Base-by-base conservation (phyloP, 805 yeast genomes). In the Lipomyces japonicus region DNA sequence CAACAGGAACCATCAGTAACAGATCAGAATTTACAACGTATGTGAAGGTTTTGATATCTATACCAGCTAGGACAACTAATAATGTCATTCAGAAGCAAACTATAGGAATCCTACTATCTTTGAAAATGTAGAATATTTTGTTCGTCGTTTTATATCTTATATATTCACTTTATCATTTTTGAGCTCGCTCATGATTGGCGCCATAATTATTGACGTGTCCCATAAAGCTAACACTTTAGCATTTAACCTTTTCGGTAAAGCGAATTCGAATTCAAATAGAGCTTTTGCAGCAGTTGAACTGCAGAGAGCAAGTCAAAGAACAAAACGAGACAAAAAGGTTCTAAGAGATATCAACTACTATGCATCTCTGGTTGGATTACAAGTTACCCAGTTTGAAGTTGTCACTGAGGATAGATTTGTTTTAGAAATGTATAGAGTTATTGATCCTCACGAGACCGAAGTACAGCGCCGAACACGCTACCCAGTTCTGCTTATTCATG, bases 401-500 rank as follows among this genome's bases (percentile, higher is more conserved):
- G 71, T 78, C 7, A 90, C 97, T 0, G 72, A 73, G 14, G 97
- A 93, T 66, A 96, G 96, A 1, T 89, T 78, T 64, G 71, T 80
- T 1, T 68, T 91, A n/a, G 73, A 75, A 0, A 65, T 89, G 40
- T 81, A 85, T 63, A 78, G 87, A 39, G 63, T 87, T 5, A 68
- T 80, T 4, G 76, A 80, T 53, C 81, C 82, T 0, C 61, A 58
- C 4, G 72, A 68, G 37, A 46, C 70, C 1, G 42, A 51, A 2
- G 48, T 51, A 7, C 26, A 63, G 14, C 63, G 75, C 32, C 41
- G 65, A 34, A 37, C 57, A 31, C 65, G 74, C 53, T 73, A 73
- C 47, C 97, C 97, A 0, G 71, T 91, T 1, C 70, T 91, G 21
- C 67, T 88, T 54, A 71, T 91, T 19, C 98, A 91, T 61, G 98